These are phyloP conservation scores for Chrysanthemum seticuspe DNA, from an alignment of 129 eudicot genomes.

Conservation along the genomic window DNA sequence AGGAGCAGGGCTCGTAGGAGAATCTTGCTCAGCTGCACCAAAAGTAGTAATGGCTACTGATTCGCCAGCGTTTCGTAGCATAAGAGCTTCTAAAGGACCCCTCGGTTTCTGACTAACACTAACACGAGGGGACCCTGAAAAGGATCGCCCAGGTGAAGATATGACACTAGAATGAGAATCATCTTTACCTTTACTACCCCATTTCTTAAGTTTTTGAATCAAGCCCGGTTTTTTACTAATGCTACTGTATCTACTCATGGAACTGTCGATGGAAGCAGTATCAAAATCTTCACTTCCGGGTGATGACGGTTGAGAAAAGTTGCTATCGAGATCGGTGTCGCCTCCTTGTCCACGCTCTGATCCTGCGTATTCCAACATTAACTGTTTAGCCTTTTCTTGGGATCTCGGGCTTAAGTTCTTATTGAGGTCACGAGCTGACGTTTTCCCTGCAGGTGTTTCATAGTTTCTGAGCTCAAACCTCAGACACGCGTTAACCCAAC, in stretches of 20 bases:
- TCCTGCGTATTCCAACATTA: slow-evolving; percentile 90
- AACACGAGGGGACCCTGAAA: slow-evolving; percentile 68
- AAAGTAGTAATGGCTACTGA: slow-evolving; percentile 82
- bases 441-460: slow-evolving; percentile 81
- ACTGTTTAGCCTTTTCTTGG: slow-evolving; percentile 84
- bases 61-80: slow-evolving; percentile 89
- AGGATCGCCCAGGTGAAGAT: slow-evolving; percentile 84
- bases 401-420: slow-evolving; percentile 90
- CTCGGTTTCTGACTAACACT: slow-evolving; percentile 63
- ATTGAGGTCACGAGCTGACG: slow-evolving; percentile 89
- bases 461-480: slow-evolving; percentile 83
- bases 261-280: slow-evolving; percentile 81
- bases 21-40: slow-evolving; percentile 69
- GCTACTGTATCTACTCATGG: slow-evolving; percentile 70
- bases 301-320: slow-evolving; percentile 88
- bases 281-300: slow-evolving; percentile 96
- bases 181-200: slow-evolving; percentile 92
- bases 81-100: slow-evolving; percentile 87
- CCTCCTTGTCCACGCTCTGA: slow-evolving; percentile 99
- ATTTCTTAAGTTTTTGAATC: slow-evolving; percentile 83
- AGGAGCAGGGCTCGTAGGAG: slow-evolving; percentile 26
- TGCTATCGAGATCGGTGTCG: slow-evolving; percentile 95
- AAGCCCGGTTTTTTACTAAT: slow-evolving; percentile 70
- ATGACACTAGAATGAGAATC: slow-evolving; percentile 69
- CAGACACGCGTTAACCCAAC: slow-evolving; percentile 98